phyloP scores from a whole-genome alignment of 2,329 filamentous ascomycete genomes.

The Fusarium nisikadoi region DNA sequence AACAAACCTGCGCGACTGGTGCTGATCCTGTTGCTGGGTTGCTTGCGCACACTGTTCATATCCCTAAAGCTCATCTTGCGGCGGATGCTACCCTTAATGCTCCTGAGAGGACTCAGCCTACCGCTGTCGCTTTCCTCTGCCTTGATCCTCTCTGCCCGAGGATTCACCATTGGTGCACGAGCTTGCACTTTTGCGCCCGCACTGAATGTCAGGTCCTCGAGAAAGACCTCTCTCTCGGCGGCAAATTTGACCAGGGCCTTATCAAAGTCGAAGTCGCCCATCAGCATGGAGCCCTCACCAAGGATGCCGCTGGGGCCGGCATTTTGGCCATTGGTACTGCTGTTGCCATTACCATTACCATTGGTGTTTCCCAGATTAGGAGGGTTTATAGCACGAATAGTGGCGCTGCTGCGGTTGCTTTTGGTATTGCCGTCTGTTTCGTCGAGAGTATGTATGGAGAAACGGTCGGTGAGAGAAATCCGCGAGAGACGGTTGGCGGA shows the following conservation, averaged over 20 bases:
- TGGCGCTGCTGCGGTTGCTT: conserved; percentile 74
- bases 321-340: conserved; percentile 27
- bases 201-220: conserved; percentile 90
- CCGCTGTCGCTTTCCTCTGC: conserved; percentile 73
- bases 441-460: conserved; percentile 66
- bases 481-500: conserved; percentile 69
- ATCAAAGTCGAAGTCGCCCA: conserved; percentile 89
- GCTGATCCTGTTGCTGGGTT: conserved; percentile 77
- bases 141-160: conserved; percentile 83
- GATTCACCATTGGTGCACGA: conserved; percentile 77
- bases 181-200: conserved; percentile 81
- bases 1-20: conserved; percentile 48
- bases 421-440: conserved; percentile 67
- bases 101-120: conserved; percentile 66
- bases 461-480: conserved; percentile 60
- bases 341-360: conserved; percentile 36
- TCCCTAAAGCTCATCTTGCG: conserved; percentile 93
- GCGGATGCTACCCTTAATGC: conserved; percentile 84
- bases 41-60: conserved; percentile 93
- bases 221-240: conserved; percentile 90
- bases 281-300: conserved; percentile 50
- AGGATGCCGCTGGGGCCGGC: conserved; percentile 39
- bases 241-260: conserved; percentile 93
- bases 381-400: conserved; percentile 62
- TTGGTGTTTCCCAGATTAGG: conserved; percentile 41